phyloP scores from a whole-genome alignment of 179 eudicot genomes.

The Amaranthus tricolor region DNA sequence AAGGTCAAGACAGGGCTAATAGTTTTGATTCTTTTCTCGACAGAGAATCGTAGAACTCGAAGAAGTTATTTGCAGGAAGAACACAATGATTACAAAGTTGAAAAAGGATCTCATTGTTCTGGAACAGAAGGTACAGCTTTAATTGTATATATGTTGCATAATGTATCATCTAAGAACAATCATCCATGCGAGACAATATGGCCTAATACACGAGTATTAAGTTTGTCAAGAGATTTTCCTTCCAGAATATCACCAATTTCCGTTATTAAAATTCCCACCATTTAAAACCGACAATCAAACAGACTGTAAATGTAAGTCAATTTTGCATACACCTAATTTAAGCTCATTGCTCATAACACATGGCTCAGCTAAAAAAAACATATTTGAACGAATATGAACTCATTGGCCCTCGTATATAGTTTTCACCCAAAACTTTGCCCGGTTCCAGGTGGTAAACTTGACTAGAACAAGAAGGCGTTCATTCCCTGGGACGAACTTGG shows the following conservation, averaged over 20 bases:
- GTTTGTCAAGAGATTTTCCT: too few species aligned
- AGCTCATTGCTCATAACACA: too few species aligned
- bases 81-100: conserved; percentile 59
- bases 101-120: conserved; percentile 69
- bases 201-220: background rate
- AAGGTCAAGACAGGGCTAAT: background rate
- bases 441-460: conserved; percentile 53
- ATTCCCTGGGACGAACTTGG: conserved; percentile 38
- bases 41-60: conserved; percentile 91
- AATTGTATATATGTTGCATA: background rate
- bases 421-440: conserved; percentile 4
- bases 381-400: too few species aligned
- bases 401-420: too few species aligned
- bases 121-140: conserved; percentile 69
- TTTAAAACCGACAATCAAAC: too few species aligned
- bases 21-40: background rate
- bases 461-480: conserved; percentile 68
- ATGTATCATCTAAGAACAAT: background rate
- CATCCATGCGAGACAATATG: background rate
- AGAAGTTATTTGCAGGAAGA: conserved; percentile 75
- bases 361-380: too few species aligned
- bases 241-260: too few species aligned
- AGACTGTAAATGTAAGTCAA: too few species aligned
- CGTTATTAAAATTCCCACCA: too few species aligned
- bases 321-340: too few species aligned